These are phyloP conservation scores for Leishmania lainsoni DNA, from an alignment of 208 protist genomes.

Conservation along the genomic window DNA sequence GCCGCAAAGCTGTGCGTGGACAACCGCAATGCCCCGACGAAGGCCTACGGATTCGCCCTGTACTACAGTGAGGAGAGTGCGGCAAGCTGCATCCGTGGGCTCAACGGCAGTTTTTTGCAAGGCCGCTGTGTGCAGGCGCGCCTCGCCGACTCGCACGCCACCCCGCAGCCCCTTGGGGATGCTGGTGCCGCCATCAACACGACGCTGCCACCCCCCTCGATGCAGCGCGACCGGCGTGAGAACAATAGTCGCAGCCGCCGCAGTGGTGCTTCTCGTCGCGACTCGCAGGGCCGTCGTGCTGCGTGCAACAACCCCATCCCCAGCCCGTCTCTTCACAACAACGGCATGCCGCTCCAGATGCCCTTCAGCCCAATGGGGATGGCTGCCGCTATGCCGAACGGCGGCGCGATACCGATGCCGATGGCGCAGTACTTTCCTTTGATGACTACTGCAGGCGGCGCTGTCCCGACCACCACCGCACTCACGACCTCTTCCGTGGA, in stretches of 20 bases:
- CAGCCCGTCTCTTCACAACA: not conserved
- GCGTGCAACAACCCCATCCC: not conserved
- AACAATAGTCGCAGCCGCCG: conserved; percentile 7
- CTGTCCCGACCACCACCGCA: not conserved
- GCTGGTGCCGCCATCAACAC: conserved; percentile 23
- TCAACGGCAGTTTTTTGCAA: conserved; percentile 49
- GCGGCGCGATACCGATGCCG: conserved; percentile 1
- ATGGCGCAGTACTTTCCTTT: conserved; percentile 14
- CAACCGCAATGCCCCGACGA: conserved; percentile 49
- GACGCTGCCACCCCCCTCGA: conserved; percentile 11
- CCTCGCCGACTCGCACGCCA: conserved; percentile 58
- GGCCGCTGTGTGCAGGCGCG: conserved; percentile 62
- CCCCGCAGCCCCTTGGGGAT: conserved; percentile 49
- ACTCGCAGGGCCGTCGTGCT: conserved; percentile 5
- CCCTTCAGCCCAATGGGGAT: not conserved
- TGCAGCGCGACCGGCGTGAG: conserved; percentile 14
- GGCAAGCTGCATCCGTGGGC: conserved; percentile 46
- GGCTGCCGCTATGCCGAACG: not conserved
- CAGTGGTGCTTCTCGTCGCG: conserved; percentile 5
- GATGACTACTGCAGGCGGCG: not conserved
- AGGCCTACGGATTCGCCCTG: conserved; percentile 75
- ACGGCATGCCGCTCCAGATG: conserved; percentile 1
- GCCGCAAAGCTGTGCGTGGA: conserved; percentile 71
- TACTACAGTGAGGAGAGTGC: conserved; percentile 66
- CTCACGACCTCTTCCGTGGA: not conserved